Base-by-base conservation (phyloP, 176 grass and related monocot species). In the Urochloa ruziziensis region DNA sequence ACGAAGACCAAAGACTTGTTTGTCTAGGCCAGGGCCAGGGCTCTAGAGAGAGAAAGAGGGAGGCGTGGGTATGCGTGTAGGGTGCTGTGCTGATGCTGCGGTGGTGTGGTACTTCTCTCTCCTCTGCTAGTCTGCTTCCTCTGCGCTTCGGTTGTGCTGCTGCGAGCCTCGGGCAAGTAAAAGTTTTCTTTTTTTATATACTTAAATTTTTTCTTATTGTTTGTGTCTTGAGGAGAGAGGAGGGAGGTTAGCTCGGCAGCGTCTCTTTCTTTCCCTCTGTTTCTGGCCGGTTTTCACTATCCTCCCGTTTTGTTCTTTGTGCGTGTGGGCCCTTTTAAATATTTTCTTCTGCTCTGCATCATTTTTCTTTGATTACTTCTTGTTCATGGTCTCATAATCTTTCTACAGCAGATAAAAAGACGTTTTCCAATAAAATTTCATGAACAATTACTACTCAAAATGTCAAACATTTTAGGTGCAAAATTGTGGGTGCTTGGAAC, bases 1-100 rank as follows among this genome's bases (percentile, higher is more conserved):
- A 23, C 78, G 43, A 60, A 72, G 78, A 86, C 72, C 83, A 10
- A 56, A 72, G 83, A 52, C 83, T 51, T 37, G 83, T 32, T 53
- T 81, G 77, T 54, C 66, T 28, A 44, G 64, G 39, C 77, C 23
- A 40, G 15, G 33, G 80, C n/a, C n/a, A 39, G 49, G 14, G 3
- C 62, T 69, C 54, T 14, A 49, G 11, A 27, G 17, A 24, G 62
- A 60, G 60, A 67, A 39, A 30, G 71, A 69, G 60, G 12, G 13
- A 30, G 43, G 73, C 40, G 64, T 49, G 75, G 37, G 65, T 10
- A 68, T 2, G 34, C 25, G 83, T 39, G 74, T 52, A 67, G 72
- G 33, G 23, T 44, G 58, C 44, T 9, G 59, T 30, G 25, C 35
- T 14, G 65, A 52, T 25, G 34, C 39, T 23, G 34, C 9, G 42